These are phyloP conservation scores for Phlebopus sp. DNA, from an alignment of 1,284 basidiomycete genomes.

Conservation along the genomic window DNA sequence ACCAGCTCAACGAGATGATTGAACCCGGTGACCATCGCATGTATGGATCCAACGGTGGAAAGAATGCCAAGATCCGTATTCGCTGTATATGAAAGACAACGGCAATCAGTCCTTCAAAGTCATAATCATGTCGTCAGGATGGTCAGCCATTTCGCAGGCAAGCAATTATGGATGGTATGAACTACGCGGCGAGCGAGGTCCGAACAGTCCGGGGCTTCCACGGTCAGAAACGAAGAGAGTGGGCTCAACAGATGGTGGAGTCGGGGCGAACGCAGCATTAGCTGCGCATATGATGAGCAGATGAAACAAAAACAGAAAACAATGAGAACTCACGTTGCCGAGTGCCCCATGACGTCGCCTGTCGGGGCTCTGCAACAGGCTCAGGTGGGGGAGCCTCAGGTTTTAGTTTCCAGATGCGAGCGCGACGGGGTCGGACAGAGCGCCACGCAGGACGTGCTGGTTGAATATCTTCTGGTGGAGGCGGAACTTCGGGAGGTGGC, in stretches of 20 bases:
- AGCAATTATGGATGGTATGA: slow-evolving; percentile 26
- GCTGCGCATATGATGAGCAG: slow-evolving; percentile 35
- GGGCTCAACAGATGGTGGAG: slow-evolving; percentile 48
- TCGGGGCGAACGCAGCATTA: slow-evolving; percentile 45
- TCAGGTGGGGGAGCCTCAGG: slow-evolving; percentile 30
- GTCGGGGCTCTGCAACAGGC: slow-evolving; percentile 36
- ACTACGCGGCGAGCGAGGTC: slow-evolving; percentile 53
- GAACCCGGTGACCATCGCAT: too few species aligned
- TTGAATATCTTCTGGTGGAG: slow-evolving; percentile 40
- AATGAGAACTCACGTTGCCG: slow-evolving; percentile 61
- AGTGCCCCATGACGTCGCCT: slow-evolving; percentile 54
- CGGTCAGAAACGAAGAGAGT: slow-evolving; percentile 54
- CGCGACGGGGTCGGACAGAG: slow-evolving; percentile 40
- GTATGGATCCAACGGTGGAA: too few species aligned
- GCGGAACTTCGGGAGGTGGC: slow-evolving; percentile 39
- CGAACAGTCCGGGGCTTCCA: slow-evolving; percentile 60
- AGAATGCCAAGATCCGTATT: too few species aligned
- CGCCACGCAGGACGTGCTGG: slow-evolving; percentile 57
- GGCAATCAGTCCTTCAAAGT: too few species aligned
- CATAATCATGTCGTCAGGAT: background rate
- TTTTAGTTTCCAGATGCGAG: slow-evolving; percentile 42
- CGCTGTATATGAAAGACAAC: too few species aligned
- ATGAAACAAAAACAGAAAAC: slow-evolving; percentile 9
- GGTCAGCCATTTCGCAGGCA: too few species aligned
- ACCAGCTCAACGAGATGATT: too few species aligned